Evolutionary conservation across 176 grass and related monocot genomes (phyloP).

Genomic region (Coix lacrymajobi): DNA sequence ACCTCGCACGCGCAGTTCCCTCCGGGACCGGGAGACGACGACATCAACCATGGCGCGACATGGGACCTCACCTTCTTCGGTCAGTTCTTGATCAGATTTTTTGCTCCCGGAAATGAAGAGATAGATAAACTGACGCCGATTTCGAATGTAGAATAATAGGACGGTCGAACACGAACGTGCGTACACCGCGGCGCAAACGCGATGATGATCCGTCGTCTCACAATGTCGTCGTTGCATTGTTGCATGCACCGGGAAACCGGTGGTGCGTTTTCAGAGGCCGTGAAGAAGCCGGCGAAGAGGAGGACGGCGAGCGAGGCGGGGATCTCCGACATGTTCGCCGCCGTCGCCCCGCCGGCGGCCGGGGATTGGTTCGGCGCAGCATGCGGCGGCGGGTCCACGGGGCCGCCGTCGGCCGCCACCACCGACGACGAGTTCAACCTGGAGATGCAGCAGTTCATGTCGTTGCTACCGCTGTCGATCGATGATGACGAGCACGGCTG

Average conservation of each 20-base stretch:
- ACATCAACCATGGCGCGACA: slow-evolving; percentile 7
- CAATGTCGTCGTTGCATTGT: slow-evolving; percentile 6
- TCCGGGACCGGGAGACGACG: slow-evolving; percentile 8
- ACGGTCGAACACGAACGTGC: not conserved
- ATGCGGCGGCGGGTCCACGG: slow-evolving; percentile 29
- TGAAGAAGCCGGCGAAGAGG: slow-evolving; percentile 33
- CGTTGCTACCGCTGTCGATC: slow-evolving; percentile 18
- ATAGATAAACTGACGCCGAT: not conserved
- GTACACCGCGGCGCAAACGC: not conserved
- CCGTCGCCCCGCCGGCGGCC: not conserved
- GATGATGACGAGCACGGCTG: slow-evolving; percentile 40
- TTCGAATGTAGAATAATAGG: slow-evolving; percentile 22
- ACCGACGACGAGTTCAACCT: slow-evolving; percentile 46
- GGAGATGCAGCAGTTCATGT: slow-evolving; percentile 43
- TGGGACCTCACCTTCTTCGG: slow-evolving; percentile 38
- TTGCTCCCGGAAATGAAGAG: not conserved
- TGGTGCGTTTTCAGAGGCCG: slow-evolving; percentile 26
- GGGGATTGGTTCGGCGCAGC: slow-evolving; percentile 33
- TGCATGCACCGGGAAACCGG: not conserved
- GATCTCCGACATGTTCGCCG: slow-evolving; percentile 4
- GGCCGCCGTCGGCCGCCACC: slow-evolving; percentile 47
- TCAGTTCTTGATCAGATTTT: slow-evolving; percentile 8
- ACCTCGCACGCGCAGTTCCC: not conserved
- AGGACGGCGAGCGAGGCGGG: slow-evolving; percentile 20
- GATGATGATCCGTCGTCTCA: not conserved